Evolutionary conservation across 176 grass and related monocot species (phyloP).

Genomic region (Bothriochloa decipiens): DNA sequence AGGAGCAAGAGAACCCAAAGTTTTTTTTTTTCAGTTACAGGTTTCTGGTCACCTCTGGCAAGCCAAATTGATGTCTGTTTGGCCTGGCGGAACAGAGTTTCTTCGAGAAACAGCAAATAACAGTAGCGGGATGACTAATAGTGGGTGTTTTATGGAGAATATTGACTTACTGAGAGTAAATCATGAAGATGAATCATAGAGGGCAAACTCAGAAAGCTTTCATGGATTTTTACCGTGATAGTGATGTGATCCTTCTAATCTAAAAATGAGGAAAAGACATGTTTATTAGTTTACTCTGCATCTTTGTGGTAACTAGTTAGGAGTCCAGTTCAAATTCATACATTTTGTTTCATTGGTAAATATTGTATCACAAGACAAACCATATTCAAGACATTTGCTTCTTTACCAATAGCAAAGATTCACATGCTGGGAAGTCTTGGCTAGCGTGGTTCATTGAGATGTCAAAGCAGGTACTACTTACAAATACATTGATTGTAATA

Average conservation of each 20-base stretch:
- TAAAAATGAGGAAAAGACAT: not conserved
- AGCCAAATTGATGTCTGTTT: not conserved
- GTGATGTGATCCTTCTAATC: not conserved
- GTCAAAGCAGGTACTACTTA: not conserved
- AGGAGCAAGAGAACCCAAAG: not conserved
- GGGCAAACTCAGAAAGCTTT: not conserved
- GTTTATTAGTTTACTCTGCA: not conserved
- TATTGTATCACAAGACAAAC: not conserved
- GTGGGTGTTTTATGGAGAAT: not conserved
- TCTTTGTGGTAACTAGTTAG: not conserved
- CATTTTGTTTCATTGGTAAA: constrained; percentile 14
- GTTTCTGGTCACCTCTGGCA: not conserved
- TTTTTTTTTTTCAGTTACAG: not conserved
- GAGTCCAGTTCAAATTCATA: constrained; percentile 8
- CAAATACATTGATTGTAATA: no score
- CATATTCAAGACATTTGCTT: not conserved
- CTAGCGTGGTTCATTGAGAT: not conserved
- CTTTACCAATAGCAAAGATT: not conserved
- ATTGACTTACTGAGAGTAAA: not conserved
- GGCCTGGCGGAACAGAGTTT: not conserved
- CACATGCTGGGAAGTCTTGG: not conserved
- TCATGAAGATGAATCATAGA: not conserved
- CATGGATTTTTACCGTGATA: not conserved
- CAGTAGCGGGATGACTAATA: not conserved
- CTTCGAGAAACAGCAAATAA: not conserved